Conservation (phyloP, 1,284 basidiomycete genomes). For the Coniferiporia weirii region DNA sequence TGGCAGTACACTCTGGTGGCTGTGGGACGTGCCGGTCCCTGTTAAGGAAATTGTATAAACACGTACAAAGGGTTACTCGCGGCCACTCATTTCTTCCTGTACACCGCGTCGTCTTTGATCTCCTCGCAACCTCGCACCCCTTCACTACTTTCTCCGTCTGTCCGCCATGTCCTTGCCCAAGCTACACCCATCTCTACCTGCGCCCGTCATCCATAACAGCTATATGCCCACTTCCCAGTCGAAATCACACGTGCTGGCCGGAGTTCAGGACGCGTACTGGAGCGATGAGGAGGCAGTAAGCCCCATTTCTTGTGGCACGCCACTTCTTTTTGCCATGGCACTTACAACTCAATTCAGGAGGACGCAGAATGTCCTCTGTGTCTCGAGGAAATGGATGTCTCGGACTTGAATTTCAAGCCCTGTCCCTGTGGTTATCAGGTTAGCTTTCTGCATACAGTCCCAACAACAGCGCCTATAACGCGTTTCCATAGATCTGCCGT, state of each 20-base stretch:
- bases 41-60: no score
- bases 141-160: constrained; percentile 5
- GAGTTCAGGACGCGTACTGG: constrained; percentile 97
- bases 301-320: constrained; percentile 6
- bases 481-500: constrained; percentile 77
- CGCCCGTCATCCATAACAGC: constrained; percentile 63
- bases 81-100: not conserved
- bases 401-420: constrained; percentile 98
- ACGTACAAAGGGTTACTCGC: no score
- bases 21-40: no score
- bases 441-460: constrained; percentile 24
- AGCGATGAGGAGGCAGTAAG: constrained; percentile 86
- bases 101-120: constrained; percentile 18
- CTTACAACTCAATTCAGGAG: constrained; percentile 53
- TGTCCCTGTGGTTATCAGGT: constrained; percentile 99
- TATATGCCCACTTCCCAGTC: constrained; percentile 61
- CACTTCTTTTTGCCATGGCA: constrained; percentile 5
- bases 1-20: no score
- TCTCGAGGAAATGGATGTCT: constrained; percentile 98
- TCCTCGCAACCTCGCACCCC: constrained; percentile 6
- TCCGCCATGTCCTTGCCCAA: constrained; percentile 31
- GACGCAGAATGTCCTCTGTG: constrained; percentile 98
- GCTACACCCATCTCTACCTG: constrained; percentile 58
- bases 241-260: constrained; percentile 79
- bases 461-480: constrained; percentile 18